phyloP scores from a whole-genome alignment of 2,329 filamentous ascomycete genomes.

The Monilinia aucupariae region DNA sequence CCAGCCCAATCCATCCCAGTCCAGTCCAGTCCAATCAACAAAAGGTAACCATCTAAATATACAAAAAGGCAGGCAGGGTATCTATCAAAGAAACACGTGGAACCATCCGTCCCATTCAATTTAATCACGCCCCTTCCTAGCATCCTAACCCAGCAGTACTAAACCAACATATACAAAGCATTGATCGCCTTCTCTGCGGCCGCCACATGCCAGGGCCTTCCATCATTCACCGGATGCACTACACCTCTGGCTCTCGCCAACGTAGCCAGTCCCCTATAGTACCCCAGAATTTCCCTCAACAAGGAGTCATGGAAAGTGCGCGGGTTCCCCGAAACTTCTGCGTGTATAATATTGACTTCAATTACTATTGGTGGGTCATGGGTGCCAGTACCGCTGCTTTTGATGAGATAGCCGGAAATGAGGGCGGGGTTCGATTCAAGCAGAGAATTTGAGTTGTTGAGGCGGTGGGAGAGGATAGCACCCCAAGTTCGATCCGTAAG shows the following conservation, averaged over 20 bases:
- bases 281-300: conserved; percentile 63
- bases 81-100: conserved; percentile 7
- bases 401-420: conserved; percentile 61
- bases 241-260: conserved; percentile 62
- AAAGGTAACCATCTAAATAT: neutral
- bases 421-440: conserved; percentile 53
- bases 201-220: conserved; percentile 74
- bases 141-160: neutral
- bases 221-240: conserved; percentile 52
- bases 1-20: neutral
- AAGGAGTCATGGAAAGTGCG: conserved; percentile 51
- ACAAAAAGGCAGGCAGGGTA: conserved; percentile 8
- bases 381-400: conserved; percentile 50
- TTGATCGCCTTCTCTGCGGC: conserved; percentile 64
- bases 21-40: neutral
- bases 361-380: conserved; percentile 57
- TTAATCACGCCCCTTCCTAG: neutral
- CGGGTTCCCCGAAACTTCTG: conserved; percentile 37
- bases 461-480: conserved; percentile 60
- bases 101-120: neutral
- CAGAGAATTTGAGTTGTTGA: conserved; percentile 54
- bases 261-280: conserved; percentile 63
- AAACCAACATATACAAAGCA: conserved; percentile 61
- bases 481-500: conserved; percentile 72
- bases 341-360: conserved; percentile 60